A percentile compares a stretch with the other conserved stretches of the same genome.
Evolutionary conservation across 805 yeast species (phyloP).

Genomic region (Candida silvicultrix): DNA sequence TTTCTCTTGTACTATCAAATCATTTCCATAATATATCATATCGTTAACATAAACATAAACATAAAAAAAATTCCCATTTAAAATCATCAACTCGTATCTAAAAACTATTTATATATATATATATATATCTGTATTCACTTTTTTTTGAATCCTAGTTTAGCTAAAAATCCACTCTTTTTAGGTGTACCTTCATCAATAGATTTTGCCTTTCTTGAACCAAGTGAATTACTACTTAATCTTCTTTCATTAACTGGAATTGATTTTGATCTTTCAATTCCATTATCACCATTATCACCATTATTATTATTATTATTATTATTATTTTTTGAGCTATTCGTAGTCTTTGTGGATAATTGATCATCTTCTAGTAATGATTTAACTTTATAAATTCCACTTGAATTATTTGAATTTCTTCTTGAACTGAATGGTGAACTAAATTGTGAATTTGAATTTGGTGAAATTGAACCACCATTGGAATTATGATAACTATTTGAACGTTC

Average conservation of each 20-base stretch:
- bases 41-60: no score
- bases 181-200: not conserved
- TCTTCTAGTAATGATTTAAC: slow-evolving; percentile 18
- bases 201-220: not conserved
- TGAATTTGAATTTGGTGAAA: not conserved
- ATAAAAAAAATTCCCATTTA: no score
- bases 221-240: not conserved
- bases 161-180: not conserved
- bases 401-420: slow-evolving; percentile 14
- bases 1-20: no score
- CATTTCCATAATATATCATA: no score
- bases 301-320: no score
- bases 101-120: no score
- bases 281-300: not conserved
- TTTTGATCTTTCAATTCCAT: slow-evolving; percentile 8
- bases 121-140: not conserved
- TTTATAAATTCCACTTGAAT: slow-evolving; percentile 11
- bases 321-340: not conserved
- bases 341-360: slow-evolving; percentile 5
- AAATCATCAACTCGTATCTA: not conserved
- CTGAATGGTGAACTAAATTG: slow-evolving; percentile 1
- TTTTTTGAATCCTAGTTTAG: slow-evolving; percentile 1
- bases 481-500: not conserved
- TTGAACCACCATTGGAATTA: not conserved
- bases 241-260: slow-evolving; percentile 6